Conservation (phyloP, 805 yeast species). For the Isabelozyma rhagii region DNA sequence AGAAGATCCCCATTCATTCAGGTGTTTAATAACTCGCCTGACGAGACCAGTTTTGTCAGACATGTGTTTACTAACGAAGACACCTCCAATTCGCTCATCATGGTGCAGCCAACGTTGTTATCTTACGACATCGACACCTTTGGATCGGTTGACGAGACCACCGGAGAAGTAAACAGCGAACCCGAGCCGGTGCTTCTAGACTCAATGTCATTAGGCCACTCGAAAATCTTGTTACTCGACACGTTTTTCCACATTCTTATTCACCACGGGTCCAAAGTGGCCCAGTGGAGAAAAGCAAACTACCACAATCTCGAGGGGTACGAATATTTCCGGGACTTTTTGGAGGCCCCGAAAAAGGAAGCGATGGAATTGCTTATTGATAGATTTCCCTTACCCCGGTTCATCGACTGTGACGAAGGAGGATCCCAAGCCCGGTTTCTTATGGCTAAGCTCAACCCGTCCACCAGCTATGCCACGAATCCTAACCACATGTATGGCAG, state of each 20-base stretch:
- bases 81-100: conserved; percentile 54
- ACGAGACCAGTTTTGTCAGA: conserved; percentile 64
- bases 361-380: conserved; percentile 64
- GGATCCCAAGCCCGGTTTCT: conserved; percentile 74
- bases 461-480: conserved; percentile 49
- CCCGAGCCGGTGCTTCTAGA: conserved; percentile 65
- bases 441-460: conserved; percentile 67
- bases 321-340: conserved; percentile 54
- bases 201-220: conserved; percentile 57
- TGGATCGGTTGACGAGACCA: conserved; percentile 29
- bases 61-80: conserved; percentile 64
- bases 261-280: conserved; percentile 63
- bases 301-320: conserved; percentile 63
- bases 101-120: conserved; percentile 69
- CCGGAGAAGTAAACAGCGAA: conserved; percentile 35
- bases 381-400: conserved; percentile 69
- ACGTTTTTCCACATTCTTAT: conserved; percentile 69
- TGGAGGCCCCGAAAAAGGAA: conserved; percentile 60
- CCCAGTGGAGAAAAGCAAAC: conserved; percentile 63
- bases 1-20: conserved; percentile 64
- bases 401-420: conserved; percentile 71
- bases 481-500: conserved; percentile 27
- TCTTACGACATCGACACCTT: conserved; percentile 48
- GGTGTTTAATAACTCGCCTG: conserved; percentile 69
- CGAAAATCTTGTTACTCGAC: conserved; percentile 56